These are phyloP conservation scores for Lachnellula occidentalis DNA, from an alignment of 2,329 filamentous ascomycete species.

Conservation along the genomic window DNA sequence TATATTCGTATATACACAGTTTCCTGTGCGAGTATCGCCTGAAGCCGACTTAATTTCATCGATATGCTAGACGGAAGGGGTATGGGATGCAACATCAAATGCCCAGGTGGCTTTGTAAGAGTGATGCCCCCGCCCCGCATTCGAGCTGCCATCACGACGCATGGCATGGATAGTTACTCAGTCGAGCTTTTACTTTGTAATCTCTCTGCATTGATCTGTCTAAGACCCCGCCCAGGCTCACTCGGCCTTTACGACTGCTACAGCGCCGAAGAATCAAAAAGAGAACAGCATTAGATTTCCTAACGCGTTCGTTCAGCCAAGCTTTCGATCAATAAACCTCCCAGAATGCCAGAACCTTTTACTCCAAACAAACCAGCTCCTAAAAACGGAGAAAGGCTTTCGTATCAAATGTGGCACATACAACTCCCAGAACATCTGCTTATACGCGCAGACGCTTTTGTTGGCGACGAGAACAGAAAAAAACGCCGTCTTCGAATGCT, in stretches of 20 bases:
- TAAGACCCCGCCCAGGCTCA: not conserved
- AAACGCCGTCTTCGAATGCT: constrained; percentile 25
- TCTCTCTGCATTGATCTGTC: constrained; percentile 4
- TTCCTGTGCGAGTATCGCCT: no score
- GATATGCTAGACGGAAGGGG: no score
- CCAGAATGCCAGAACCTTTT: constrained; percentile 23
- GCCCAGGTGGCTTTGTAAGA: no score
- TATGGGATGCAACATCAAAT: no score
- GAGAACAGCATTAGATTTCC: constrained; percentile 1
- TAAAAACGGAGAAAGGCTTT: constrained; percentile 12
- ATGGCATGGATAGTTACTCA: no score
- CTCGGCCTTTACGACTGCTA: constrained; percentile 1
- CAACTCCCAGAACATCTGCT: constrained; percentile 20
- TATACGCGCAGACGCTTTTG: constrained; percentile 16
- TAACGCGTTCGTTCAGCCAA: not conserved
- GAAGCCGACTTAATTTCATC: no score
- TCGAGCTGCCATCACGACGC: no score
- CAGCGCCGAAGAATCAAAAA: constrained; percentile 2
- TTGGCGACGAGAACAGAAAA: constrained; percentile 11
- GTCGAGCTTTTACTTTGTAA: not conserved
- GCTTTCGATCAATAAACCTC: constrained; percentile 6
- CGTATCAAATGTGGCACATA: constrained; percentile 22
- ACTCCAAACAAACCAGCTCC: constrained; percentile 26
- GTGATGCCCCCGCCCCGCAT: no score
- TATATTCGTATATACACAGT: no score